Evolutionary conservation across 805 yeast genomes (phyloP).

Genomic region (Kazachstania martiniae): DNA sequence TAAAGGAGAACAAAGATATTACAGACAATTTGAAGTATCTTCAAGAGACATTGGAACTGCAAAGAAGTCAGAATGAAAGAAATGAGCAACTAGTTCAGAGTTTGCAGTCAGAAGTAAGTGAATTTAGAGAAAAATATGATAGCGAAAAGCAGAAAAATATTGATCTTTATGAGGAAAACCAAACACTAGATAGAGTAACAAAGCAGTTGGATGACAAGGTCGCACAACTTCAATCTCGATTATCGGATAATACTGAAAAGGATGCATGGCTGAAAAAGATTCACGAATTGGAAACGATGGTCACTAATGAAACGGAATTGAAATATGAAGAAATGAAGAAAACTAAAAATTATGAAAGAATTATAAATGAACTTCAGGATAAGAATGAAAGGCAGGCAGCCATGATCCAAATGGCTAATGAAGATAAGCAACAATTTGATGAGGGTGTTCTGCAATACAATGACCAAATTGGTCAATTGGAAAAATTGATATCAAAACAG

Average conservation of each 20-base stretch:
- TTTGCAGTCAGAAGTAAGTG: slow-evolving; percentile 23
- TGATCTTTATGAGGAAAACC: slow-evolving; percentile 56
- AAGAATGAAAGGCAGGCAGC: slow-evolving; percentile 41
- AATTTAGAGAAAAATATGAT: slow-evolving; percentile 27
- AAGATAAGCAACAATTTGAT: slow-evolving; percentile 48
- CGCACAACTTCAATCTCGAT: slow-evolving; percentile 36
- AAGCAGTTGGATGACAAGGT: slow-evolving; percentile 38
- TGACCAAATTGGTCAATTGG: slow-evolving; percentile 34
- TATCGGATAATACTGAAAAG: slow-evolving; percentile 41
- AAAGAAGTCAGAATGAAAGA: slow-evolving; percentile 23
- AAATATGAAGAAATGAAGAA: slow-evolving; percentile 44
- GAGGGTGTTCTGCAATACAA: slow-evolving; percentile 38
- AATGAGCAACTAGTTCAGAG: slow-evolving; percentile 30
- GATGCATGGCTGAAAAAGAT: slow-evolving; percentile 49
- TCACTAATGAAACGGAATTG: slow-evolving; percentile 36
- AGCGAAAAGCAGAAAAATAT: slow-evolving; percentile 42
- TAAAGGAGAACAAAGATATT: slow-evolving; percentile 16
- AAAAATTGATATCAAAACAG: slow-evolving; percentile 35
- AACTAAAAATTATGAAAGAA: slow-evolving; percentile 39
- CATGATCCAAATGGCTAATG: slow-evolving; percentile 42
- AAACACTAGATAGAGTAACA: slow-evolving; percentile 47
- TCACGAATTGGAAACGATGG: slow-evolving; percentile 38
- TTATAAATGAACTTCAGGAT: slow-evolving; percentile 42
- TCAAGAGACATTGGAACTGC: slow-evolving; percentile 23
- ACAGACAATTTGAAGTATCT: slow-evolving; percentile 15